phyloP scores from a whole-genome alignment of 1,284 basidiomycete species.

The Melampsora allii-populina region DNA sequence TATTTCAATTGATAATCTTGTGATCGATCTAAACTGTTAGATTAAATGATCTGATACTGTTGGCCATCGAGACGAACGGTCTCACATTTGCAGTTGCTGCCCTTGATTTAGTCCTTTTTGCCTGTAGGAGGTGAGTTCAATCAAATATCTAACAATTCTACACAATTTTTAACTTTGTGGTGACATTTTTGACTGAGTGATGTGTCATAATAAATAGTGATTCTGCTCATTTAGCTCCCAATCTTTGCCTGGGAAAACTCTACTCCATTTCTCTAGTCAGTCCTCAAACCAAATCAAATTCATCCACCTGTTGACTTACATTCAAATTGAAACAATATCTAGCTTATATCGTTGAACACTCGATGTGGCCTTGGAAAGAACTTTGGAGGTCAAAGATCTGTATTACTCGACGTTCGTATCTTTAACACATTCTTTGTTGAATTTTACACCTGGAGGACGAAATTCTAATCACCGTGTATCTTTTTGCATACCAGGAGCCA shows the following conservation, averaged over 20 bases:
- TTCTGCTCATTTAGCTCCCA: constrained; percentile 41
- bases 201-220: not conserved
- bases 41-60: constrained; percentile 42
- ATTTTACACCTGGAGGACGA: too few relatives aligned
- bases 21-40: not conserved
- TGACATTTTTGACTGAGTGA: constrained; percentile 2
- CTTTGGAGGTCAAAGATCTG: too few relatives aligned
- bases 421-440: too few relatives aligned
- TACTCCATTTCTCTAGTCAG: constrained; percentile 47
- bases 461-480: too few relatives aligned
- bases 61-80: constrained; percentile 44
- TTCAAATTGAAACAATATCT: too few relatives aligned
- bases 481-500: too few relatives aligned
- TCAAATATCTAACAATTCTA: not conserved
- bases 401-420: too few relatives aligned
- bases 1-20: not conserved
- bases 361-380: too few relatives aligned
- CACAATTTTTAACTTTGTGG: not conserved
- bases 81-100: constrained; percentile 43
- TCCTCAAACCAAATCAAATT: not conserved
- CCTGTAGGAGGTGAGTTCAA: constrained; percentile 8
- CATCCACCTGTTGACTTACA: too few relatives aligned
- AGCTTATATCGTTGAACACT: too few relatives aligned
- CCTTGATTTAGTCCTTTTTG: constrained; percentile 43
- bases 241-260: constrained; percentile 45